These are phyloP conservation scores for Xylaria cubensis DNA, from an alignment of 495 filamentous ascomycete species.

Conservation along the genomic window DNA sequence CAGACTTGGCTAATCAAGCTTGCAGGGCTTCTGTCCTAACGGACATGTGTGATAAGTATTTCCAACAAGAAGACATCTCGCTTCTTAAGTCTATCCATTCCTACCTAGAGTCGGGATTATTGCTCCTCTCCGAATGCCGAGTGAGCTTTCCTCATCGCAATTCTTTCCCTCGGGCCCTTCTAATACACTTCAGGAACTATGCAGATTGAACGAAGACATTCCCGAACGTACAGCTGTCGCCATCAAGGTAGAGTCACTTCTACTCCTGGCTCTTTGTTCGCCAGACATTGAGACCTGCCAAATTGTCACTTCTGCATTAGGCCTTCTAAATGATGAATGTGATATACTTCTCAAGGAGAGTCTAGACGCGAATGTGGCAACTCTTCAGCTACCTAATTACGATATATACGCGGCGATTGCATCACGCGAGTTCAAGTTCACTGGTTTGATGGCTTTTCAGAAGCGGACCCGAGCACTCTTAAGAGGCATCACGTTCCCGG, in stretches of 20 bases:
- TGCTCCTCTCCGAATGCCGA: constrained; percentile 54
- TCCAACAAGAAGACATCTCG: constrained; percentile 47
- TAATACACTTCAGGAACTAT: constrained; percentile 49
- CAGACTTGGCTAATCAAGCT: constrained; percentile 31
- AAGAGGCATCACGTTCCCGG: constrained; percentile 65
- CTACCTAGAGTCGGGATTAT: constrained; percentile 58
- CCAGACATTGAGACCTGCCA: constrained; percentile 67
- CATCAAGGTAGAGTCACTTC: constrained; percentile 62
- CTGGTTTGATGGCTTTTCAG: constrained; percentile 70
- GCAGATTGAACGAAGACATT: constrained; percentile 54
- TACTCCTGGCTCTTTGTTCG: constrained; percentile 67
- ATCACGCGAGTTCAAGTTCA: constrained; percentile 67
- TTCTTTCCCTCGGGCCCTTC: not conserved
- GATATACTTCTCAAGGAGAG: constrained; percentile 53
- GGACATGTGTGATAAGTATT: constrained; percentile 56
- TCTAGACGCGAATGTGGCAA: constrained; percentile 48
- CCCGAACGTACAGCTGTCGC: constrained; percentile 56
- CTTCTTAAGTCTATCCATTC: constrained; percentile 56
- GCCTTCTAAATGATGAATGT: constrained; percentile 67
- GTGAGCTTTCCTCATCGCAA: constrained; percentile 36
- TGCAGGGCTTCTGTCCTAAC: constrained; percentile 56
- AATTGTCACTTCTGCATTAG: constrained; percentile 65
- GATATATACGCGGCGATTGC: constrained; percentile 67
- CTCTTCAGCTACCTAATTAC: constrained; percentile 63
- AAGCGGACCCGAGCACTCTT: constrained; percentile 64